Evolutionary conservation across 805 yeast genomes (phyloP), one percentile per base, ranked within the genome.

Genomic region (Kodamaea nitidulidarum): DNA sequence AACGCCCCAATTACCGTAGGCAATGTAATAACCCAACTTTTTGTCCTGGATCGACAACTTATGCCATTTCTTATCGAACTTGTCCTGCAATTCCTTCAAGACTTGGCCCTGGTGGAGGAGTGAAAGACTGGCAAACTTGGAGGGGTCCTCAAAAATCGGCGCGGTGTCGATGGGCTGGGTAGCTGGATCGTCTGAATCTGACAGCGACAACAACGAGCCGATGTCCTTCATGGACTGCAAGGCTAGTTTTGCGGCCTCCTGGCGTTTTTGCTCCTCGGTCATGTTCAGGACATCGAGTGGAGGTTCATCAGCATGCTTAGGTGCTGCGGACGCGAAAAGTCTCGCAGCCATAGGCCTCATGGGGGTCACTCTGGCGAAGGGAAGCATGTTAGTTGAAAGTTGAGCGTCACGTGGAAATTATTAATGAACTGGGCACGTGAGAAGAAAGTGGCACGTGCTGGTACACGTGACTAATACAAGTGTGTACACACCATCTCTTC

Each of bases 1-100:
- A 1, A 78, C 81, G 0, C 88, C 93, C 71, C 84, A 76, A 35
- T 81, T 67, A 2, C 90, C 90, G 57, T 79, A 84, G 0, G 81
- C 71, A 21, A 81, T 69, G 61, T 71, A 80, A 55, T 78, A 81
- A 7, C 77, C 71, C 46, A 81, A 63, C 44, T 73, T 65, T 52
- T 82, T 81, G 38, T 72, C 72, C 36, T 73, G 70, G 9, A 44
- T 44, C 3, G 76, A 65, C 32, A 81, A 46, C 29, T 64, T 58
- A 2, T 56, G 55, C 95, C 95, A 84, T 39, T 73, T 67, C 38
- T 67, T 67, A 46, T 73, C 78, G 51, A 61, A 64, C 41, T 68
- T 75, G 52, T 47, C 72, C 56, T 56, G 80, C 58, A 69, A 57
- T 42, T 78, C 81, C 29, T 71, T 69, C 20, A 74, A 60, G 14